Evolutionary conservation across 257 asterid species (phyloP), one percentile per base, ranked within the genome.

Genomic region (Galeopsis tetrahit): DNA sequence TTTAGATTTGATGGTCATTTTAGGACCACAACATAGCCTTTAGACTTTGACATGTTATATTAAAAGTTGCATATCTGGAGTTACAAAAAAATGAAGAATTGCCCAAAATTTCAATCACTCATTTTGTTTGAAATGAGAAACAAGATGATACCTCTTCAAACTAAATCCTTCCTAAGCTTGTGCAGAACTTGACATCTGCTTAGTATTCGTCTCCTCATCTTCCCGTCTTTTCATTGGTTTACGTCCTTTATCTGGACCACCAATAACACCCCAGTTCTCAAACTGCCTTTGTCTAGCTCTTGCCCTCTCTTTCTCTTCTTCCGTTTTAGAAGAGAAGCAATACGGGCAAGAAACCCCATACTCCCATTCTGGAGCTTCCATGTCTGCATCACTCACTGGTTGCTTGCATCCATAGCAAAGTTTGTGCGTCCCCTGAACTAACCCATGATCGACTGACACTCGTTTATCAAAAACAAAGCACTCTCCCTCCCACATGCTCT

Each of bases 401-500:
- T 95, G 72, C 82, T 92, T 95, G 86, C 99, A 95, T 39, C 98
- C 98, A 43, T 92, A 92, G 77, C 99, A 92, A 33, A 95, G 97
- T 73, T 92, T 95, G 88, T 87, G 85, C 0, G 87, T 85, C 51
- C 99, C 99, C 58, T 81, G 99, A 5, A 62, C 87, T 59, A 92
- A 78, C 21, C 99, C 99, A 64, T 90, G 99, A 76, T 92, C 99
- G 6, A 95, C 99, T 0, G 99, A 89, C 3, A 94, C 99, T 13
- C 99, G 90, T 44, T 94, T 91, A 75, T 94, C 99, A 71, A 94
- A 94, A 70, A 91, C 97, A 51, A 94, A 94, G 82, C 99, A 94
- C 71, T 94, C 97, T 7, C 97, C 97, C 61, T 92, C 96, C 99
- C 99, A 95, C 0, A 92, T 88, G 85, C 98, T 90, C 73, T 85